Evolutionary conservation across 2,329 filamentous ascomycete species (phyloP), one percentile per base, ranked within the genome.

Genomic region (Fusarium transvaalense): DNA sequence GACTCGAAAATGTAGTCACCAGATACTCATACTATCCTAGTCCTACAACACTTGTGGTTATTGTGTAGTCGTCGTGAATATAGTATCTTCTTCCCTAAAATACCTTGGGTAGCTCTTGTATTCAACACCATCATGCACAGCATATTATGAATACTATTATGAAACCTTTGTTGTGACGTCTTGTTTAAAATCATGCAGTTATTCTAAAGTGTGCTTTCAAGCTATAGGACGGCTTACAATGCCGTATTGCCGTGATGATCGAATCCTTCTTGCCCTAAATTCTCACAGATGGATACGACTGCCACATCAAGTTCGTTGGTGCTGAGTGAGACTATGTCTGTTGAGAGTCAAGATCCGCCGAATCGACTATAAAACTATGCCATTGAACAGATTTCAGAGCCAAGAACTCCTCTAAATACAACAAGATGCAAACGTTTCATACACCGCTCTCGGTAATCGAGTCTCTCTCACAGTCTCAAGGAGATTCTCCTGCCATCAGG

Each of bases 301-400:
- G 2, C 10, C 12, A 10, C 13, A 7, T 31, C 15, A 9, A 29
- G n/a, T 10, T 21, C 14, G 25, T 21, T 45, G n/a, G 42, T 45
- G 50, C 29, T 41, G 37, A 53, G 50, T 42, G 25, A 51, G 23
- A 51, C 34, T 10, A 8, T 15, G 14, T 31, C 4, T 21, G 15
- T 14, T 6, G 15, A 9, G 19, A 6, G 15, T n/a, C n/a, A 15
- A 13, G n/a, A 5, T 21, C n/a, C 23, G 13, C 17, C n/a, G 2
- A 3, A 13, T 5, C 3, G 10, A 14, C 17, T 61, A 54, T 54
- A 54, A 41, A 39, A 10, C 0, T 3, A 19, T 4, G 9, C 3
- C 0, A 0, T 4, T 8, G 0, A 6, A 7, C 12, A 5, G 1
- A 3, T 10, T 31, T 0, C 5, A 6, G 2, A 15, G 15, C 15